Evolutionary conservation across 2,329 filamentous ascomycete species (phyloP).

Genomic region (Penicillium sp.): DNA sequence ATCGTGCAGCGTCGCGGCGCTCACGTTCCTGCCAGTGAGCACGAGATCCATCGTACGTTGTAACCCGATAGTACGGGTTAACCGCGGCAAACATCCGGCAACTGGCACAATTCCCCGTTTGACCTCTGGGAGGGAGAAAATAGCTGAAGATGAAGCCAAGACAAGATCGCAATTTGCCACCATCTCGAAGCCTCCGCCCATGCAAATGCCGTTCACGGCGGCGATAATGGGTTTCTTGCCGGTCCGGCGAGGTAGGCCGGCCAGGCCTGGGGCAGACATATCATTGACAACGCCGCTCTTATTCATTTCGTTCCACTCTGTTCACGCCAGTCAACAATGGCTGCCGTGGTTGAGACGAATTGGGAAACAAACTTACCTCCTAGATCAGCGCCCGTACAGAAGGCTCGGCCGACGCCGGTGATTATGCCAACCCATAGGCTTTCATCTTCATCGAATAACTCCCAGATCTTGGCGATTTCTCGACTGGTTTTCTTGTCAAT

Average conservation of each 20-base stretch:
- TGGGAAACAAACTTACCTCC: slow-evolving; percentile 42
- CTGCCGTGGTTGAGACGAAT: no score
- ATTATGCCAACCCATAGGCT: slow-evolving; percentile 59
- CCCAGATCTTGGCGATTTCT: slow-evolving; percentile 49
- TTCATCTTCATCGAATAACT: slow-evolving; percentile 62
- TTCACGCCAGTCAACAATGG: not conserved
- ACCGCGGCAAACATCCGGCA: slow-evolving; percentile 65
- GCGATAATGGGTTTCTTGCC: slow-evolving; percentile 73
- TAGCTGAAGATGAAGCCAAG: slow-evolving; percentile 47
- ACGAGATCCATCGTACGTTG: slow-evolving; percentile 70
- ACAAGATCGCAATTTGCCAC: slow-evolving; percentile 69
- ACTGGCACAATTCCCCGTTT: slow-evolving; percentile 67
- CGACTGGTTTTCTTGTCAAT: slow-evolving; percentile 42
- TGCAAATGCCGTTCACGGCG: slow-evolving; percentile 70
- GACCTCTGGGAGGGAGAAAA: slow-evolving; percentile 68
- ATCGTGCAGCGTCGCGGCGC: slow-evolving; percentile 55
- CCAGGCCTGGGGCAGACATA: slow-evolving; percentile 55
- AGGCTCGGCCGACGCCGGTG: slow-evolving; percentile 61
- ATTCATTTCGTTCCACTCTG: slow-evolving; percentile 54
- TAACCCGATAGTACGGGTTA: slow-evolving; percentile 62
- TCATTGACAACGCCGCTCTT: slow-evolving; percentile 29
- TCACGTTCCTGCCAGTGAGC: slow-evolving; percentile 59
- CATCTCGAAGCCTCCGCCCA: slow-evolving; percentile 76
- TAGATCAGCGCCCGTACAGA: slow-evolving; percentile 66
- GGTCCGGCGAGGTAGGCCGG: slow-evolving; percentile 60